These are phyloP conservation scores for Ustilago vetiveriae DNA, from an alignment of 1,284 basidiomycete species.

Conservation along the genomic window DNA sequence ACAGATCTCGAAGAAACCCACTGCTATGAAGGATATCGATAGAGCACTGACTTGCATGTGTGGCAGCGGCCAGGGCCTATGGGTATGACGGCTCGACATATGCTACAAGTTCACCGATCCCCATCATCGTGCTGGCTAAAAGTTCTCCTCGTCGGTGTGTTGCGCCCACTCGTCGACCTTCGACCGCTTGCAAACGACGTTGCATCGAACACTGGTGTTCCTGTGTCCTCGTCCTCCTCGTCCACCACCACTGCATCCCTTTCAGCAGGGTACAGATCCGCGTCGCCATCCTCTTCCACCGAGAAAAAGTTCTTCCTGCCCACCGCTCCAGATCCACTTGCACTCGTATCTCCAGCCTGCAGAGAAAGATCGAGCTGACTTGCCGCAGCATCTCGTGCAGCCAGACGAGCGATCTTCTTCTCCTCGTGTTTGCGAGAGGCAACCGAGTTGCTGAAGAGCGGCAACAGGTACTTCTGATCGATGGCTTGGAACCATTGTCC, in stretches of 20 bases:
- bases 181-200: slow-evolving; percentile 31
- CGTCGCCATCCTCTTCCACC: slow-evolving; percentile 28
- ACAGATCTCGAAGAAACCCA: too few relatives aligned
- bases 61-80: too few relatives aligned
- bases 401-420: slow-evolving; percentile 42
- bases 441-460: slow-evolving; percentile 84
- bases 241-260: slow-evolving; percentile 46
- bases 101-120: not conserved
- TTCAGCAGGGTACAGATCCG: slow-evolving; percentile 31
- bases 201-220: slow-evolving; percentile 25
- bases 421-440: slow-evolving; percentile 68
- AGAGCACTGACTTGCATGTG: too few relatives aligned
- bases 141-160: slow-evolving; percentile 41
- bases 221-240: slow-evolving; percentile 33
- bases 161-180: slow-evolving; percentile 24
- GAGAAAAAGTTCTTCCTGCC: slow-evolving; percentile 37
- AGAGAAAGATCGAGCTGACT: slow-evolving; percentile 18
- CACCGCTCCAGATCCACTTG: not conserved
- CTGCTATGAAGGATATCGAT: too few relatives aligned
- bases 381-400: slow-evolving; percentile 34
- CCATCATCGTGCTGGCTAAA: slow-evolving; percentile 16
- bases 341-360: not conserved
- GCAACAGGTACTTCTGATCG: slow-evolving; percentile 92
- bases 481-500: slow-evolving; percentile 94
- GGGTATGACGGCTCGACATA: too few relatives aligned